These are phyloP conservation scores for Amanita brunnescens DNA, from an alignment of 768 basidiomycete genomes.

Conservation along the genomic window DNA sequence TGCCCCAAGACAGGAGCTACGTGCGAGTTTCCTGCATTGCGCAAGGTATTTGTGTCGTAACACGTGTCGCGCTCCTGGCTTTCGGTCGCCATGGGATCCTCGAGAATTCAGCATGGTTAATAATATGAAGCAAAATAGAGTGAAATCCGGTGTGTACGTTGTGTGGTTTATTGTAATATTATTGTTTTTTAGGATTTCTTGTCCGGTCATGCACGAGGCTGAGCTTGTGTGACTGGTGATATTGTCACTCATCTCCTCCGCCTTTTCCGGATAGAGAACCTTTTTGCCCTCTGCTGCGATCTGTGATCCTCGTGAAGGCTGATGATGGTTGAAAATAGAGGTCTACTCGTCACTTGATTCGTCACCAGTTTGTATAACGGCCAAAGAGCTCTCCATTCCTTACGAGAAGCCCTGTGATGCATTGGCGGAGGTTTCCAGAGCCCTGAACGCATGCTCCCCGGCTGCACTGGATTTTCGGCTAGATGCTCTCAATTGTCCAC, in stretches of 20 bases:
- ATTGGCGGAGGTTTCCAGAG: too few relatives aligned
- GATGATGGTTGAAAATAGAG: background rate
- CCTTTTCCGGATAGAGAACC: background rate
- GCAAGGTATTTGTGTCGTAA: conserved; percentile 88
- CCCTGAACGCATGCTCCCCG: too few relatives aligned
- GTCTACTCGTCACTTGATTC: background rate
- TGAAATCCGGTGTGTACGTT: background rate
- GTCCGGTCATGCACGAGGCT: background rate
- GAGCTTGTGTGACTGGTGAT: background rate
- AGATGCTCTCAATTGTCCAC: too few relatives aligned
- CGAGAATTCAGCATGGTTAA: background rate
- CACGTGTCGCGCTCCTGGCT: background rate
- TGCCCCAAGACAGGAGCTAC: conserved; percentile 69
- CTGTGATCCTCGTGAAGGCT: background rate
- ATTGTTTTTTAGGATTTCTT: background rate
- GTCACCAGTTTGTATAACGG: too few relatives aligned
- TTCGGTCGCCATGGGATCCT: background rate
- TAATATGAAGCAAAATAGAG: background rate
- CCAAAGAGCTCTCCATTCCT: too few relatives aligned
- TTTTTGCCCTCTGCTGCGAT: conserved; percentile 1
- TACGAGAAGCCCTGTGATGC: too few relatives aligned
- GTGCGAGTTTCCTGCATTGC: conserved; percentile 57
- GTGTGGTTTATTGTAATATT: background rate
- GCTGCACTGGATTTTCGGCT: too few relatives aligned
- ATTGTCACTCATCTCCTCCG: background rate